Evolutionary conservation across 2,329 filamentous ascomycete species (phyloP), one percentile per base, ranked within the genome.

Genomic region (Ceratocystis smalleyi): DNA sequence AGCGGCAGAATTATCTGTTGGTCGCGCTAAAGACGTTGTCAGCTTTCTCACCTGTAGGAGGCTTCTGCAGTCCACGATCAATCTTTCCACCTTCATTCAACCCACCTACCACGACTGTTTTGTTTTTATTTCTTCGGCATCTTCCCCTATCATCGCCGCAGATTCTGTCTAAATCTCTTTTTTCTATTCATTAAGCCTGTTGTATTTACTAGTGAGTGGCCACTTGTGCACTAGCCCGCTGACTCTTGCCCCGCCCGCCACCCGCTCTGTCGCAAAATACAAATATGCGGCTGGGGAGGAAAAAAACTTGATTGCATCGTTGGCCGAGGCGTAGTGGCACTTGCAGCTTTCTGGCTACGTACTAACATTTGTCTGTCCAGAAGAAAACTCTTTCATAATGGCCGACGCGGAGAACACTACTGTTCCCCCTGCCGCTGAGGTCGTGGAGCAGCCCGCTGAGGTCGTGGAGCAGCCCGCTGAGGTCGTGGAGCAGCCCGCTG

Each of bases 371-470:
- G 19, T 8, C n/a, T n/a, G 10, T 27, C 35, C 19, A 17, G 30
- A 27, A 19, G 12, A 35, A 30, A 57, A 57, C 35, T 57, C 27
- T 35, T 12, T 61, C 60, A 49, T 32, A 62, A 63, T 66, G 64
- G 59, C 66, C 32, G 63, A 63, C 57, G 66, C 67, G 66, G 62
- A 64, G 45, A 63, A 61, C 40, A 62, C 65, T 17, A 47, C 62
- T 54, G 64, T 59, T 49, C 45, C 64, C 19, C 49, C 67, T 62
- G 62, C 69, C 59, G 69, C 70, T 51, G 69, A 71, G 67, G 49
- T 66, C 35, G 67, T 68, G 19, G 67, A 69, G 49, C 59, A 67
- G 63, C n/a, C 69, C 59, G 69, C 70, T 51, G 69, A 71, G 67
- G 49, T 66, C 35, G 67, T 68, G 19, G 67, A 69, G 49, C 59